phyloP scores from a whole-genome alignment of 495 filamentous ascomycete genomes.

The Trichoderma virens region DNA sequence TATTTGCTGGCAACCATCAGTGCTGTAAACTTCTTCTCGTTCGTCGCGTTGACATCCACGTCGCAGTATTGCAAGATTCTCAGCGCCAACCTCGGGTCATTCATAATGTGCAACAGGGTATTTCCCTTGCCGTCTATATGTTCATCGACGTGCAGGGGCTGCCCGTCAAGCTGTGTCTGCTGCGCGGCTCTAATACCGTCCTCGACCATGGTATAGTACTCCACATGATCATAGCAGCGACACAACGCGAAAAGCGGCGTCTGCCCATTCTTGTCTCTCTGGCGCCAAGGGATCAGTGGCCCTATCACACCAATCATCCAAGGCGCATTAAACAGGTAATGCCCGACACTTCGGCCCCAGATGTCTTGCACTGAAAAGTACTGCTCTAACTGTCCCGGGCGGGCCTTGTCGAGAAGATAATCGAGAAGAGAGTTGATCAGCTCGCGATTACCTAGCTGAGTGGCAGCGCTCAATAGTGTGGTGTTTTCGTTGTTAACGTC shows the following conservation, averaged over 20 bases:
- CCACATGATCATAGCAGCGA: constrained; percentile 86
- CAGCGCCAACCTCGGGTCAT: constrained; percentile 68
- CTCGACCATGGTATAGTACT: constrained; percentile 80
- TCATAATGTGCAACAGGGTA: constrained; percentile 85
- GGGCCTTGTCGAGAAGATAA: constrained; percentile 36
- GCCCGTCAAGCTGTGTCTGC: constrained; percentile 62
- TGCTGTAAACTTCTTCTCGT: constrained; percentile 91
- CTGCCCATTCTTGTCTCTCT: constrained; percentile 91
- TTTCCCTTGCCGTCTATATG: constrained; percentile 93
- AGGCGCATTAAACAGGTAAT: constrained; percentile 94
- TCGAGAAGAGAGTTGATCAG: constrained; percentile 69
- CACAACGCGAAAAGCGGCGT: constrained; percentile 93
- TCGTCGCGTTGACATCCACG: constrained; percentile 88
- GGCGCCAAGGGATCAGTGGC: constrained; percentile 72
- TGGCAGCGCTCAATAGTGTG: constrained; percentile 85
- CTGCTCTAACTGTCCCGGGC: constrained; percentile 38
- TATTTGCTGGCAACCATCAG: constrained; percentile 99
- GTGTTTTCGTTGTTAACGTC: constrained; percentile 85
- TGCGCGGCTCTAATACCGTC: constrained; percentile 69
- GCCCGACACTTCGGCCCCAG: constrained; percentile 79
- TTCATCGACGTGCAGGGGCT: constrained; percentile 80
- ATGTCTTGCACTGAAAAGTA: constrained; percentile 74
- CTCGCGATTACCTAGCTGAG: constrained; percentile 72
- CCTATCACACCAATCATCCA: constrained; percentile 68
- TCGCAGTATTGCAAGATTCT: constrained; percentile 77